A percentile compares a stretch with the other conserved stretches of the same genome.
These are phyloP conservation scores for Spergularia azorica DNA, from an alignment of 179 eudicot species.

Conservation along the genomic window DNA sequence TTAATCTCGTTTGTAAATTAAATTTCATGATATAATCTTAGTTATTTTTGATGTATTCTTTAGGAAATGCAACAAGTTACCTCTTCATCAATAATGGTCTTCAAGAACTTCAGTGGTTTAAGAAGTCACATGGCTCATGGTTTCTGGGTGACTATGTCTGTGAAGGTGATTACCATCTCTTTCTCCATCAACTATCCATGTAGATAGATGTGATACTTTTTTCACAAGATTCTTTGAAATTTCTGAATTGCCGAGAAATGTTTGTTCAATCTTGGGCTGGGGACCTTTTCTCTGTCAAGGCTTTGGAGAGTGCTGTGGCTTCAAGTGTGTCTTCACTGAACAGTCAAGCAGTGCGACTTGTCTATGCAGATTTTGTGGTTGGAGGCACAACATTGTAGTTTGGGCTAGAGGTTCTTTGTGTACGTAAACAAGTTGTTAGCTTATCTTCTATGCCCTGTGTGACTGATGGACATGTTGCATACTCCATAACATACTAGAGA, in stretches of 20 bases:
- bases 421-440: neutral
- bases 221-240: neutral
- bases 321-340: neutral
- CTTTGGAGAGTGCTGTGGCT: neutral
- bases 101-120: slow-evolving; percentile 90
- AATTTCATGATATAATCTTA: neutral
- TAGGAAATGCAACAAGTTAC: slow-evolving; percentile 64
- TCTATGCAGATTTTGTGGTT: neutral
- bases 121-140: slow-evolving; percentile 88
- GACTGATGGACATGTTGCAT: too few relatives aligned
- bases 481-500: too few relatives aligned
- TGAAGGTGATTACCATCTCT: slow-evolving; percentile 56
- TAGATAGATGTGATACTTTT: neutral
- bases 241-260: too few relatives aligned
- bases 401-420: neutral
- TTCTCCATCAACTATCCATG: neutral
- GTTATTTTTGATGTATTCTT: slow-evolving; percentile 9
- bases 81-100: slow-evolving; percentile 56
- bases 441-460: neutral
- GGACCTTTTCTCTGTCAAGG: neutral
- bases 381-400: neutral
- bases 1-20: neutral
- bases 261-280: neutral
- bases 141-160: slow-evolving; percentile 90
- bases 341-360: neutral